phyloP scores from a whole-genome alignment of 2,329 filamentous ascomycete genomes.

The Pseudogymnoascus sp. region DNA sequence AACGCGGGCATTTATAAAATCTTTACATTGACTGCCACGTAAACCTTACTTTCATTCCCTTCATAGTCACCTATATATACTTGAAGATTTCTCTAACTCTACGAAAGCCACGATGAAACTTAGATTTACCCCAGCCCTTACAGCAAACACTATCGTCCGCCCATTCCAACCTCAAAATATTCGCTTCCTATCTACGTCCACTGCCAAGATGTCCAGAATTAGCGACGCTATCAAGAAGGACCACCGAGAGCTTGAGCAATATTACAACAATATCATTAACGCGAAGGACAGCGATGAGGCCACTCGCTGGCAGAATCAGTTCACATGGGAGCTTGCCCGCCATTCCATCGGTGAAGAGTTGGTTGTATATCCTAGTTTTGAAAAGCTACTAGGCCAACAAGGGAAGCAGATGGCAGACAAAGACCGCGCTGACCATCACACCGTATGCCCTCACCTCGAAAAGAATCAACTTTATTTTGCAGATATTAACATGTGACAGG shows the following conservation, averaged over 20 bases:
- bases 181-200: too few relatives aligned
- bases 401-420: slow-evolving; percentile 38
- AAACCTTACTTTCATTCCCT: too few relatives aligned
- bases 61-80: too few relatives aligned
- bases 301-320: slow-evolving; percentile 37
- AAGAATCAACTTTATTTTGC: background rate
- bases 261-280: slow-evolving; percentile 35
- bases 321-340: slow-evolving; percentile 40
- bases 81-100: too few relatives aligned
- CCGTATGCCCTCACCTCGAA: slow-evolving; percentile 23
- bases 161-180: too few relatives aligned
- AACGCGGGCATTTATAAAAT: too few relatives aligned
- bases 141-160: too few relatives aligned
- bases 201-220: slow-evolving; percentile 16
- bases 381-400: slow-evolving; percentile 35
- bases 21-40: too few relatives aligned
- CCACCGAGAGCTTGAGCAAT: slow-evolving; percentile 30
- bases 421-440: slow-evolving; percentile 40
- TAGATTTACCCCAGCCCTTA: too few relatives aligned
- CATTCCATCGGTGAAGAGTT: slow-evolving; percentile 41
- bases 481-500: slow-evolving; percentile 26
- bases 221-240: slow-evolving; percentile 30
- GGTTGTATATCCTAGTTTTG: slow-evolving; percentile 45
- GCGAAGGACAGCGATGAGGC: slow-evolving; percentile 30
- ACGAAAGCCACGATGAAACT: too few relatives aligned